Base-by-base conservation (phyloP, 2,329 filamentous ascomycete species). In the Fusarium veterinarium region DNA sequence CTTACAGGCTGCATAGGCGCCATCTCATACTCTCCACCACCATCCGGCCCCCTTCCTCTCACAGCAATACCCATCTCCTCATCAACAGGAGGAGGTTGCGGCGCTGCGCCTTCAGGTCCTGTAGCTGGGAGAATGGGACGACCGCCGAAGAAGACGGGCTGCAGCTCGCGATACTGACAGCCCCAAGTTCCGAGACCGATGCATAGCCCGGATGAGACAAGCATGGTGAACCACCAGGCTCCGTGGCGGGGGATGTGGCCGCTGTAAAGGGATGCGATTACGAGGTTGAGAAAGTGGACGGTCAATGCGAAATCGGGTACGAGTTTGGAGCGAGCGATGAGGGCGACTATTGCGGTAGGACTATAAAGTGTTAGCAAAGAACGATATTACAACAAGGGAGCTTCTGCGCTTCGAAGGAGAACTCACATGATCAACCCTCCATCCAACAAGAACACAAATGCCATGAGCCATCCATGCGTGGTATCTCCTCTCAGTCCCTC, bases 261-360 rank as follows among this genome's bases (percentile, higher is more conserved):
- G 6, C 93, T 92, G 82, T 97, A 97, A 38, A 97, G 81, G 25
- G 91, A 91, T 33, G 93, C 93, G 77, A 94, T 82, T 77, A 96
- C 72, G 59, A 97, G 88, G 80, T 97, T 93, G 45, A 97, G 85
- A 80, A 93, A 89, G 84, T 97, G 94, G 23, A 98, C 89, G 5
- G 95, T 97, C 30, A 98, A 85, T 37, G 94, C 93, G 81, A 98
- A 99, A 83, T 99, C 96, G 75, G 94, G 94, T 56, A 98, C 93
- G 68, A 98, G 92, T 82, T 98, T 98, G 52, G 93, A 96, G 70
- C 96, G 94, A 25, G 92, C 91, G 75, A 99, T 90, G 64, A 98
- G 86, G 60, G 95, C 84, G 56, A 97, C 90, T 64, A 98, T 92
- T 45, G 94, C 93, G 65, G 97, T 90, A 45, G 94, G 90, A 80